Percentiles rank a stretch among this genome's conserved stretches.
Conservation (phyloP, 2,329 filamentous ascomycete genomes). For the Pseudocercospora cruenta region DNA sequence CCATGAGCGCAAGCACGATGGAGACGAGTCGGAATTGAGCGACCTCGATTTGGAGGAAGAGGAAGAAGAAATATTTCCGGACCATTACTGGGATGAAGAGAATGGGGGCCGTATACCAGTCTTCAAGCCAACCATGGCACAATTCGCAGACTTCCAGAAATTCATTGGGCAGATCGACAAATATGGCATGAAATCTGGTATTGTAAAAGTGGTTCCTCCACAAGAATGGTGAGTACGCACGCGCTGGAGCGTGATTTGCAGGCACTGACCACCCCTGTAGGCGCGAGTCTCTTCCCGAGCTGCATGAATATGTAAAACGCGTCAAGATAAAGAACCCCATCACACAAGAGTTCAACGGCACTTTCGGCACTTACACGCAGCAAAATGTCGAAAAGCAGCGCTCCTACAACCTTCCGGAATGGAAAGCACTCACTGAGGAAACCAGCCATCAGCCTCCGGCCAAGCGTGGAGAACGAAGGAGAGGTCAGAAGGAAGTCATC, state of each 20-base stretch:
- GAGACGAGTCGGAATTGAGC: slow-evolving; percentile 52
- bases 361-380: slow-evolving; percentile 92
- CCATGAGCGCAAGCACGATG: slow-evolving; percentile 44
- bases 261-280: slow-evolving; percentile 43
- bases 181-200: slow-evolving; percentile 96
- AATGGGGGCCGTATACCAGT: slow-evolving; percentile 77
- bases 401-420: slow-evolving; percentile 95
- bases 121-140: slow-evolving; percentile 92
- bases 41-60: slow-evolving; percentile 52
- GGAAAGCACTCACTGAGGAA: slow-evolving; percentile 90
- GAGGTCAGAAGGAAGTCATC: slow-evolving; percentile 55
- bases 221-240: slow-evolving; percentile 75
- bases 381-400: slow-evolving; percentile 95
- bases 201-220: slow-evolving; percentile 93
- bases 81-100: slow-evolving; percentile 75
- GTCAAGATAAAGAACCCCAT: slow-evolving; percentile 96
- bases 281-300: slow-evolving; percentile 70
- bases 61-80: slow-evolving; percentile 68
- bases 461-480: slow-evolving; percentile 78
- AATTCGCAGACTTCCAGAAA: slow-evolving; percentile 90
- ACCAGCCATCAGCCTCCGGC: slow-evolving; percentile 95
- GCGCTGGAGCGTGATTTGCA: slow-evolving; percentile 13
- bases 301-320: slow-evolving; percentile 85
- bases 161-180: slow-evolving; percentile 89
- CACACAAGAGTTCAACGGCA: slow-evolving; percentile 96